phyloP scores from a whole-genome alignment of 2,329 filamentous ascomycete genomes.

The Neobulgaria alba region DNA sequence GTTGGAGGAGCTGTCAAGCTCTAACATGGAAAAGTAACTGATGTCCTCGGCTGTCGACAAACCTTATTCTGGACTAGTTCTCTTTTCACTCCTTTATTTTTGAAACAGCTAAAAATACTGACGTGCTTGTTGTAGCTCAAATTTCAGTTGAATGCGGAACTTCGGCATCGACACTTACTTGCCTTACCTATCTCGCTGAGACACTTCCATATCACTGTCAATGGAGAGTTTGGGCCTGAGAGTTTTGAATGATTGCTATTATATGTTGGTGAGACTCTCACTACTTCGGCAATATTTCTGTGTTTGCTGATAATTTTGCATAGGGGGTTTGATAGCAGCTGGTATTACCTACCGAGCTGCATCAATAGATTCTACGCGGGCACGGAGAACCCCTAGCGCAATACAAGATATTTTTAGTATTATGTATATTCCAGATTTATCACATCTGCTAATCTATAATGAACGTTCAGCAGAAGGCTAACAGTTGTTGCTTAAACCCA shows the following conservation, averaged over 20 bases:
- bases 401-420: conserved; percentile 24
- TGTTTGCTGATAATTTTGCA: no score
- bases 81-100: conserved; percentile 15
- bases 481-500: conserved; percentile 41
- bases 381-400: conserved; percentile 29
- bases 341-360: conserved; percentile 30
- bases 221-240: conserved; percentile 37
- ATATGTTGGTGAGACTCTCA: no score
- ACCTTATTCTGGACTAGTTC: conserved; percentile 13
- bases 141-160: conserved; percentile 20
- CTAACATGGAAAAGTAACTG: conserved; percentile 31
- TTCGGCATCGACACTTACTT: conserved; percentile 30
- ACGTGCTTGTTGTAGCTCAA: conserved; percentile 19
- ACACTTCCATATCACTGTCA: conserved; percentile 37
- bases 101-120: conserved; percentile 19
- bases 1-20: conserved; percentile 41
- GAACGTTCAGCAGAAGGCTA: no score
- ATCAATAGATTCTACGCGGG: conserved; percentile 28
- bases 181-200: conserved; percentile 41
- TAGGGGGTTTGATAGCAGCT: conserved; percentile 31
- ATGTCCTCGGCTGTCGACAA: conserved; percentile 29
- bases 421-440: conserved; percentile 12
- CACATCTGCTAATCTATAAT: no score
- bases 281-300: no score
- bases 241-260: conserved; percentile 32